A percentile compares a stretch with the other conserved stretches of the same genome.
Conservation (phyloP, 2,329 filamentous ascomycete species). For the Penicillium palitans region DNA sequence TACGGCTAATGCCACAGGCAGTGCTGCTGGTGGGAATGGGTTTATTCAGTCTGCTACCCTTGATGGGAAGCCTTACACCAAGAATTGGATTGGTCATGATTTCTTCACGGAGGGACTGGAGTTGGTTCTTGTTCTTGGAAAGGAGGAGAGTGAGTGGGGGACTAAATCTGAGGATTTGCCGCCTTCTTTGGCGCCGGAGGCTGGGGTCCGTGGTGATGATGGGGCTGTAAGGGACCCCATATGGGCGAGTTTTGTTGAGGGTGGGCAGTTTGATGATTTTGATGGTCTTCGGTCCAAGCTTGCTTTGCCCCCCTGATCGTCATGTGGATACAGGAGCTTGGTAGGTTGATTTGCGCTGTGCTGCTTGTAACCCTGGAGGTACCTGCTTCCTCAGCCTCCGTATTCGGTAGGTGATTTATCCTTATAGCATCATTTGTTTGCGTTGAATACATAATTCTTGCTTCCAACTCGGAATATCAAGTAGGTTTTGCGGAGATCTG, state of each 20-base stretch:
- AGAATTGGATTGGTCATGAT: conserved; percentile 66
- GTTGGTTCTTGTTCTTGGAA: conserved; percentile 63
- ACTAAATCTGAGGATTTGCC: conserved; percentile 60
- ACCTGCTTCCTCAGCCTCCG: no score
- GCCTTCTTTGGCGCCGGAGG: conserved; percentile 49
- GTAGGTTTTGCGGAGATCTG: background rate
- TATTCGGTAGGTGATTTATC: background rate
- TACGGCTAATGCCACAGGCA: conserved; percentile 54
- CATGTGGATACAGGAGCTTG: background rate
- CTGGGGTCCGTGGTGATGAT: background rate
- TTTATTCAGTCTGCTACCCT: conserved; percentile 68
- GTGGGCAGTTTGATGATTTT: background rate
- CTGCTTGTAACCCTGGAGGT: background rate
- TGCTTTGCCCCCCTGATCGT: background rate
- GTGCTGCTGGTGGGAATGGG: conserved; percentile 56
- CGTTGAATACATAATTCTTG: no score
- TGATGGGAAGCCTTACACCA: conserved; percentile 59
- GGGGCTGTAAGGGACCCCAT: background rate
- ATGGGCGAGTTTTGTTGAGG: background rate
- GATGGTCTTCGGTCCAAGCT: background rate
- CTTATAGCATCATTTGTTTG: background rate
- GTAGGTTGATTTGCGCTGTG: background rate
- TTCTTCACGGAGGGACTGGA: conserved; percentile 67
- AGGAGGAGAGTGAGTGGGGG: conserved; percentile 66
- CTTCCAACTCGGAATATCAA: background rate